These are phyloP conservation scores for Leishmania amazonensis DNA, from an alignment of 208 protist species.

Conservation along the genomic window DNA sequence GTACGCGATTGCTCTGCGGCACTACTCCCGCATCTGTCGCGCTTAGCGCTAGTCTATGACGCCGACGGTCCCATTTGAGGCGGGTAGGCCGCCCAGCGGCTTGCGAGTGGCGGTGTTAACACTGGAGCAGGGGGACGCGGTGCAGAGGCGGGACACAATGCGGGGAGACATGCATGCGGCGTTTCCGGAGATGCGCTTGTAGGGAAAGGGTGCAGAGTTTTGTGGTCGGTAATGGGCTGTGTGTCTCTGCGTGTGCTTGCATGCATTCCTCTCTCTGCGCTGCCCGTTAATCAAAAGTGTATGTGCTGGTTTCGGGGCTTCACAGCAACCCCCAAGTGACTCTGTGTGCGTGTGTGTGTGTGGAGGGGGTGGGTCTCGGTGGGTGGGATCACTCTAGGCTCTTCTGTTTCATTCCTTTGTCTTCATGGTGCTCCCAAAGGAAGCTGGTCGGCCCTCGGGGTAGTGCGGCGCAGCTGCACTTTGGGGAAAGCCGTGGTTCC, in stretches of 20 bases:
- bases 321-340: neutral
- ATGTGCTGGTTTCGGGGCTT: neutral
- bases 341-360: neutral
- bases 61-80: constrained; percentile 28
- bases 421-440: neutral
- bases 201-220: neutral
- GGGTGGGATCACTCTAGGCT: neutral
- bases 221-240: neutral
- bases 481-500: neutral
- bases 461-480: neutral
- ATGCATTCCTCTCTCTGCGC: neutral
- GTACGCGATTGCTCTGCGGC: constrained; percentile 8
- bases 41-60: constrained; percentile 61
- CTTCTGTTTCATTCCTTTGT: neutral
- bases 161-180: too few species aligned
- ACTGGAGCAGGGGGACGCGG: neutral
- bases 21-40: constrained; percentile 47
- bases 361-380: too few species aligned
- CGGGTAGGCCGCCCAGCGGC: neutral
- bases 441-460: neutral
- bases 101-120: neutral
- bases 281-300: neutral
- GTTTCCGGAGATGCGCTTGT: neutral
- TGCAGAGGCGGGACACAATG: neutral
- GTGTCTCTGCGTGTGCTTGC: neutral